Conservation (phyloP, 164 flowering plant species). For the Tetrastigma voinierianum region DNA sequence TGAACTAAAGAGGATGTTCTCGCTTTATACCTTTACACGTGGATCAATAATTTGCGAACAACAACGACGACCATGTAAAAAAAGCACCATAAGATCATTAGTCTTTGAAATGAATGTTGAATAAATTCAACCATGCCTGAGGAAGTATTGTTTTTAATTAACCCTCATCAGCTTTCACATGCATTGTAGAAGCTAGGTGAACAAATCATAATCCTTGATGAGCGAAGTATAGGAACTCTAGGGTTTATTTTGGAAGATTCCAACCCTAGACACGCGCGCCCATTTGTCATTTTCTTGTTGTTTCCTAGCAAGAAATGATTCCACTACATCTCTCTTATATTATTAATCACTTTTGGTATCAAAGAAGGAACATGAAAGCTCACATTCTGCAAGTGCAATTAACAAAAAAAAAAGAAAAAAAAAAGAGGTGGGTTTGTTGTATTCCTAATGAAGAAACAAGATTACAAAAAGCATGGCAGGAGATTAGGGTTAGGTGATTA, state of each 20-base stretch:
- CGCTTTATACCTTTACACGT: neutral
- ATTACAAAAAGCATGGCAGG: too few relatives aligned
- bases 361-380: neutral
- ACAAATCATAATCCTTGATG: neutral
- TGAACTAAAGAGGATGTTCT: slow-evolving; percentile 1
- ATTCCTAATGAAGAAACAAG: too few relatives aligned
- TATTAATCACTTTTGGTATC: neutral
- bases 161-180: neutral
- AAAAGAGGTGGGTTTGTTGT: too few relatives aligned
- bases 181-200: neutral
- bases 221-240: neutral
- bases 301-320: slow-evolving; percentile 6
- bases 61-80: neutral
- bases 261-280: neutral
- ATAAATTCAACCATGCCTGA: neutral
- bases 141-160: neutral
- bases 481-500: too few relatives aligned
- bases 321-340: neutral
- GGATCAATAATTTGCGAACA: neutral
- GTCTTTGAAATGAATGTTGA: neutral
- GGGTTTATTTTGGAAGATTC: slow-evolving; percentile 5
- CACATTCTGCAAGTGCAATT: too few relatives aligned
- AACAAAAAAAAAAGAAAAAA: too few relatives aligned
- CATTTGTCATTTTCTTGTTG: neutral
- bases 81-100: neutral